Conservation (phyloP, 2,329 filamentous ascomycete species). For the Colletotrichum zoysiae region DNA sequence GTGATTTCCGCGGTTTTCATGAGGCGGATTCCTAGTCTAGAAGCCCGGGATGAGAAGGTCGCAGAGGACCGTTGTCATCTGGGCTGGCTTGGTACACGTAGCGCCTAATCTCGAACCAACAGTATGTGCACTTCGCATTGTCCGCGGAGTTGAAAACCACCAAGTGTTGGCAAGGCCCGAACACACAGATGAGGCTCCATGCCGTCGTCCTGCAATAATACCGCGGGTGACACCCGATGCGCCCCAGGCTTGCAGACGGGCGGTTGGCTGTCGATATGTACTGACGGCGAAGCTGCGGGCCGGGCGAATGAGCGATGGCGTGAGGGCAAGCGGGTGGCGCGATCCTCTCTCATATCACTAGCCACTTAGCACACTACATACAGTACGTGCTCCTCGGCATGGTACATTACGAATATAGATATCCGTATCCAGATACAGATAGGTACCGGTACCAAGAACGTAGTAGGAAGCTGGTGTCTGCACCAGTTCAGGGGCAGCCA, state of each 20-base stretch:
- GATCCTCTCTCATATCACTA: background rate
- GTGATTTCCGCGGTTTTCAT: background rate
- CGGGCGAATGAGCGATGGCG: slow-evolving; percentile 21
- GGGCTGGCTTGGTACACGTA: background rate
- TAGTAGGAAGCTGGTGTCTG: slow-evolving; percentile 28
- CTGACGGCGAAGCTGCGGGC: background rate
- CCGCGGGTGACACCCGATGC: background rate
- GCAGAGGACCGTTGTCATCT: background rate
- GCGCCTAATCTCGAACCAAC: too few species aligned
- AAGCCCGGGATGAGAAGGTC: background rate
- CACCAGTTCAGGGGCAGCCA: slow-evolving; percentile 33
- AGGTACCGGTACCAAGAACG: too few species aligned
- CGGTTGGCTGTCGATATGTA: background rate
- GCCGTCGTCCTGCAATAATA: slow-evolving; percentile 29
- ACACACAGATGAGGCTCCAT: slow-evolving; percentile 17
- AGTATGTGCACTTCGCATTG: too few species aligned
- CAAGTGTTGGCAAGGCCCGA: background rate
- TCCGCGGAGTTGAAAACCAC: too few species aligned
- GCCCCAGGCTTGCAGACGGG: background rate
- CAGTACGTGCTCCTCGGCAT: background rate
- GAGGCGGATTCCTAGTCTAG: slow-evolving; percentile 5
- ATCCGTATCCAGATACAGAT: slow-evolving; percentile 17
- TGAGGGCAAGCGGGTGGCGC: slow-evolving; percentile 20
- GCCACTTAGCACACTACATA: too few species aligned
- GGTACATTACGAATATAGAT: slow-evolving; percentile 25